Percentiles rank a stretch among this genome's conserved stretches.
These are phyloP conservation scores for Penicillium psychrosexuale DNA, from an alignment of 2,329 filamentous ascomycete genomes.

Conservation along the genomic window DNA sequence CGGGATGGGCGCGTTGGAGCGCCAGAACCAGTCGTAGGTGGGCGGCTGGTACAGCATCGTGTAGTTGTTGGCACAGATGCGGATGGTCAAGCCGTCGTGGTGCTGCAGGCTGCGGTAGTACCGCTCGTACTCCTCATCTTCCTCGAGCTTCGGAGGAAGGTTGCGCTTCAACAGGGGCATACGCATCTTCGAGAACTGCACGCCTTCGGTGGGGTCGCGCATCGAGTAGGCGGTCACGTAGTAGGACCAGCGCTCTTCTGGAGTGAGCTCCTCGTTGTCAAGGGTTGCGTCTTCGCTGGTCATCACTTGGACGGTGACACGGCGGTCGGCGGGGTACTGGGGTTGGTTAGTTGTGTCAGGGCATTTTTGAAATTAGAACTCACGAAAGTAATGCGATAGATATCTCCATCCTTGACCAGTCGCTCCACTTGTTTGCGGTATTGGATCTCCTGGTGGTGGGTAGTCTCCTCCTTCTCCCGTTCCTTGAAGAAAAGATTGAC, in stretches of 20 bases:
- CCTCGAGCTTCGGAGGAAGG: constrained; percentile 59
- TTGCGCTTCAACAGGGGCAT: constrained; percentile 71
- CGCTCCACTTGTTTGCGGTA: constrained; percentile 91
- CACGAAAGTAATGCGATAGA: constrained; percentile 89
- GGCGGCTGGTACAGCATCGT: constrained; percentile 73
- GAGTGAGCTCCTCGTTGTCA: constrained; percentile 67
- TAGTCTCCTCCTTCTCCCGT: constrained; percentile 78
- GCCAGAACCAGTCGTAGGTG: constrained; percentile 70
- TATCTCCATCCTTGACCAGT: constrained; percentile 85
- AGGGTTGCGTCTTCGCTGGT: constrained; percentile 78
- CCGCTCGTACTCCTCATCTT: constrained; percentile 61
- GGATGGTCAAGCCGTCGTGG: constrained; percentile 66
- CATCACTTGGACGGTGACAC: constrained; percentile 75
- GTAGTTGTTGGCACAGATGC: constrained; percentile 73
- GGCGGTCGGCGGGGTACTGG: constrained; percentile 63
- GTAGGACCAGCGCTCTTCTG: constrained; percentile 76
- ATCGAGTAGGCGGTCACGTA: constrained; percentile 92
- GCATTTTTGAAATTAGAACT: constrained; percentile 44
- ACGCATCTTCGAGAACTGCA: constrained; percentile 62
- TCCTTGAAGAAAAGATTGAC: constrained; percentile 81
- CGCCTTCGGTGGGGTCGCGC: constrained; percentile 80
- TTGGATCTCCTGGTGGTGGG: constrained; percentile 83
- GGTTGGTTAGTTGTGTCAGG: constrained; percentile 24
- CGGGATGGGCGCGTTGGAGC: constrained; percentile 26
- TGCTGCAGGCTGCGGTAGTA: constrained; percentile 54